phyloP scores from a whole-genome alignment of 2,329 filamentous ascomycete genomes.

The Aspergillus melleus region DNA sequence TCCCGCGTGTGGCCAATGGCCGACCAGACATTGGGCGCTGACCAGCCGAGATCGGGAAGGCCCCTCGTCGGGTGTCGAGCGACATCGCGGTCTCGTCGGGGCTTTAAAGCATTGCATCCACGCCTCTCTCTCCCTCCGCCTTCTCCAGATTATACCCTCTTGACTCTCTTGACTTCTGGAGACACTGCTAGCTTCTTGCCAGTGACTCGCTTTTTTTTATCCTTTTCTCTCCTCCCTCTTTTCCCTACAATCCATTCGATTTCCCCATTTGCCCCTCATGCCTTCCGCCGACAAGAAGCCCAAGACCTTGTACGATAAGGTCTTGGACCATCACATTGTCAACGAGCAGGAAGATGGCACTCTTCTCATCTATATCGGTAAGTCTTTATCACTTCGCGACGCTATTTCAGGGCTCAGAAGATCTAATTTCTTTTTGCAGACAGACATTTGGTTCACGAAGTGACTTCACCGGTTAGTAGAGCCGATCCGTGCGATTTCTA shows the following conservation, averaged over 20 bases:
- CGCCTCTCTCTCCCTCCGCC: slow-evolving; percentile 6
- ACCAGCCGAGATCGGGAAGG: slow-evolving; percentile 38
- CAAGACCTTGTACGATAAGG: slow-evolving; percentile 95
- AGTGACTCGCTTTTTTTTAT: slow-evolving; percentile 7
- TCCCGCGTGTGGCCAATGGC: slow-evolving; percentile 26
- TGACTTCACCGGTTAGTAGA: slow-evolving; percentile 84
- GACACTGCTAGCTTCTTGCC: slow-evolving; percentile 4
- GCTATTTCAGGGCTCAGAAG: slow-evolving; percentile 5
- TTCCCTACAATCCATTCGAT: not conserved
- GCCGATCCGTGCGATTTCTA: not conserved
- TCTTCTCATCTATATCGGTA: slow-evolving; percentile 88
- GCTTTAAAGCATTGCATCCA: slow-evolving; percentile 27
- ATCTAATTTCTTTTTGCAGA: slow-evolving; percentile 54
- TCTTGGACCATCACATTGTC: slow-evolving; percentile 90
- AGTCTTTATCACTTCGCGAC: slow-evolving; percentile 28
- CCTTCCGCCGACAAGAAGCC: slow-evolving; percentile 70
- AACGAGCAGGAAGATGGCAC: slow-evolving; percentile 95
- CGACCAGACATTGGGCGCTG: slow-evolving; percentile 28
- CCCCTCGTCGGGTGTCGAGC: slow-evolving; percentile 33
- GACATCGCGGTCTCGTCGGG: slow-evolving; percentile 33
- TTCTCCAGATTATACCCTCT: slow-evolving; percentile 12
- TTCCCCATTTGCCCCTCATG: slow-evolving; percentile 57
- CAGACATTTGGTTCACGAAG: slow-evolving; percentile 95
- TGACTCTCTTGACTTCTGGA: not conserved
- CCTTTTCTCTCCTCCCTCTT: slow-evolving; percentile 7